These are phyloP conservation scores for Pseudocercospora ulei DNA, from an alignment of 2,329 filamentous ascomycete species.

Conservation along the genomic window DNA sequence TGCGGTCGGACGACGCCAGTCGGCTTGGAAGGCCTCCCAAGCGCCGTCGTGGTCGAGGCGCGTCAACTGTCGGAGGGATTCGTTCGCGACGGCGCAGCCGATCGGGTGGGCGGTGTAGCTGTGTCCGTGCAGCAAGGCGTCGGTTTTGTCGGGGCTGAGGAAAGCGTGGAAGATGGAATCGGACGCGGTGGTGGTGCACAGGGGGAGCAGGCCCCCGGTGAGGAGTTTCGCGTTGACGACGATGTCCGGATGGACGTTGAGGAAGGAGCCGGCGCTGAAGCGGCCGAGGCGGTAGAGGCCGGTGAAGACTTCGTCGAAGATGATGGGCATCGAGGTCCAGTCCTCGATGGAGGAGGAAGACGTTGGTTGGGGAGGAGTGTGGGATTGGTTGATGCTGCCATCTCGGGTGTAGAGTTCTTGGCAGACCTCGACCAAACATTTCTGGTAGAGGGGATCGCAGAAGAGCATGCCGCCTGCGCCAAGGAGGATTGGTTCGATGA, in stretches of 20 bases:
- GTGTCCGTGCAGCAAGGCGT: conserved; percentile 72
- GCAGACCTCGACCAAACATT: conserved; percentile 57
- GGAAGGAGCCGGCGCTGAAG: conserved; percentile 59
- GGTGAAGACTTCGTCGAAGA: conserved; percentile 84
- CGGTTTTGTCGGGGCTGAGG: conserved; percentile 60
- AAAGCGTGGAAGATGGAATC: conserved; percentile 65
- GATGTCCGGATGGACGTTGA: conserved; percentile 60
- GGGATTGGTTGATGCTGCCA: conserved; percentile 1
- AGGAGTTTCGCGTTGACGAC: conserved; percentile 74
- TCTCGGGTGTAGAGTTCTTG: conserved; percentile 36
- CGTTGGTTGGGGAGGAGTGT: conserved; percentile 6
- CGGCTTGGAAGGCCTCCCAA: conserved; percentile 49
- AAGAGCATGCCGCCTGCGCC: conserved; percentile 79
- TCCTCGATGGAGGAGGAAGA: conserved; percentile 30
- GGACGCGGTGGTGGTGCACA: conserved; percentile 66
- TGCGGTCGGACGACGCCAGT: conserved; percentile 45
- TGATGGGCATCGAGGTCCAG: conserved; percentile 67
- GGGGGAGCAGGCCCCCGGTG: conserved; percentile 67
- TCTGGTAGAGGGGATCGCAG: conserved; percentile 74
- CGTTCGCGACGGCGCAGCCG: conserved; percentile 68
- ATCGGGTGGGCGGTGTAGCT: conserved; percentile 79
- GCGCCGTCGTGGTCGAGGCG: conserved; percentile 47
- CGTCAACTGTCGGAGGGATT: conserved; percentile 52
- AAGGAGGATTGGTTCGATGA: conserved; percentile 70
- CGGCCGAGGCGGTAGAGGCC: conserved; percentile 72